Evolutionary conservation across 2,329 filamentous ascomycete species (phyloP).

Genomic region (Botrytis cinerea): DNA sequence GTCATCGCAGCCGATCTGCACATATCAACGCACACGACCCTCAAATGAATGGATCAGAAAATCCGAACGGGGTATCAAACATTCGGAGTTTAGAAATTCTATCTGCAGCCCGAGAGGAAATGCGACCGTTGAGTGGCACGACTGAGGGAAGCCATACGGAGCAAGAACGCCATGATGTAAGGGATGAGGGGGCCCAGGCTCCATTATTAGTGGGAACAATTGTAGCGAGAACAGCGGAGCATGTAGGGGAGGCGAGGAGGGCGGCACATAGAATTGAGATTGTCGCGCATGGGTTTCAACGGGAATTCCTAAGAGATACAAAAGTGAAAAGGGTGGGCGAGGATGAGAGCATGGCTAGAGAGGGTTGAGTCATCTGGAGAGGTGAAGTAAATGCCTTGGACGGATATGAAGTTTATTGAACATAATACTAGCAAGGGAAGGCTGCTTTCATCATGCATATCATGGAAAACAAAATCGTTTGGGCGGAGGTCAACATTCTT

Average conservation of each 20-base stretch:
- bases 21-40: background rate
- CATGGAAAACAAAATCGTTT: background rate
- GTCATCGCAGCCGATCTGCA: background rate
- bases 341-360: slow-evolving; percentile 10
- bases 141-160: slow-evolving; percentile 25
- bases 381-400: background rate
- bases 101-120: slow-evolving; percentile 30
- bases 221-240: slow-evolving; percentile 51
- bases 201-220: slow-evolving; percentile 59
- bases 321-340: background rate
- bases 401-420: background rate
- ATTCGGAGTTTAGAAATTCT: slow-evolving; percentile 20
- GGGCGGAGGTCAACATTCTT: slow-evolving; percentile 7
- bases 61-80: background rate
- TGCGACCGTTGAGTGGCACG: slow-evolving; percentile 34
- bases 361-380: slow-evolving; percentile 14
- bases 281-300: slow-evolving; percentile 57
- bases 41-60: slow-evolving; percentile 11
- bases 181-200: slow-evolving; percentile 26
- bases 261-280: slow-evolving; percentile 56
- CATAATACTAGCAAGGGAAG: slow-evolving; percentile 11
- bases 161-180: slow-evolving; percentile 24
- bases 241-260: slow-evolving; percentile 53
- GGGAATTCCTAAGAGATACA: slow-evolving; percentile 48
- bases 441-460: slow-evolving; percentile 12